phyloP scores from a whole-genome alignment of 345 rosid species.

The Cochlearia excelsa region DNA sequence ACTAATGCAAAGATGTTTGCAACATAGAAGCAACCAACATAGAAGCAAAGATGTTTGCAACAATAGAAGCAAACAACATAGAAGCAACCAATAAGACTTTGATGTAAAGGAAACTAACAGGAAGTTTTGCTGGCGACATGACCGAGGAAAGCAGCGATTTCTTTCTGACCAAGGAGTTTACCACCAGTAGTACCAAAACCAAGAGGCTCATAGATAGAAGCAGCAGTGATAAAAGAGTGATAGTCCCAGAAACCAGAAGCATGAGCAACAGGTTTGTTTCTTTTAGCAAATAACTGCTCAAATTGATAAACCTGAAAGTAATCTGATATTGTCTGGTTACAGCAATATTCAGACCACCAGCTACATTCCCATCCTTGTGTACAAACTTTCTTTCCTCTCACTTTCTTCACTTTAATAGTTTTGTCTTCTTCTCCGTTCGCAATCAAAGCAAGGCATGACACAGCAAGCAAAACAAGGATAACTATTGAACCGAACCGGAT shows the following conservation, averaged over 20 bases:
- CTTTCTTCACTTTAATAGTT: conserved; percentile 55
- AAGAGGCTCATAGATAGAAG: conserved; percentile 61
- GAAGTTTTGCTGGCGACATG: conserved; percentile 87
- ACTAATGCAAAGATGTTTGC: too few relatives aligned
- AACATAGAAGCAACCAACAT: too few relatives aligned
- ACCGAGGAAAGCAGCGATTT: conserved; percentile 86
- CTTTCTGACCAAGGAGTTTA: conserved; percentile 70
- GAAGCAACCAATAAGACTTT: not conserved
- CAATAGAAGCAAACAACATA: too few relatives aligned
- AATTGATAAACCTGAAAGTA: conserved; percentile 75
- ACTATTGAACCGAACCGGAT: conserved; percentile 20
- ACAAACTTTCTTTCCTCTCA: conserved; percentile 66
- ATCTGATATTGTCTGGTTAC: conserved; percentile 80
- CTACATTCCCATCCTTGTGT: conserved; percentile 78
- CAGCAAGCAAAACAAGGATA: conserved; percentile 29
- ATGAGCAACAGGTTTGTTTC: conserved; percentile 79
- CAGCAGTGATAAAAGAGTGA: conserved; percentile 71
- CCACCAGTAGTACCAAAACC: conserved; percentile 95
- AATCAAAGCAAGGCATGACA: conserved; percentile 24
- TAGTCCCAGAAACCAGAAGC: conserved; percentile 96
- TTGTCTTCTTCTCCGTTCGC: conserved; percentile 44
- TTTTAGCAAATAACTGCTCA: conserved; percentile 75
- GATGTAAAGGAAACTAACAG: conserved; percentile 42
- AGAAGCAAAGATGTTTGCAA: not conserved
- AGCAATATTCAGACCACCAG: conserved; percentile 60